Evolutionary conservation across 2,329 filamentous ascomycete genomes (phyloP).

Genomic region (Fusarium burgessii): DNA sequence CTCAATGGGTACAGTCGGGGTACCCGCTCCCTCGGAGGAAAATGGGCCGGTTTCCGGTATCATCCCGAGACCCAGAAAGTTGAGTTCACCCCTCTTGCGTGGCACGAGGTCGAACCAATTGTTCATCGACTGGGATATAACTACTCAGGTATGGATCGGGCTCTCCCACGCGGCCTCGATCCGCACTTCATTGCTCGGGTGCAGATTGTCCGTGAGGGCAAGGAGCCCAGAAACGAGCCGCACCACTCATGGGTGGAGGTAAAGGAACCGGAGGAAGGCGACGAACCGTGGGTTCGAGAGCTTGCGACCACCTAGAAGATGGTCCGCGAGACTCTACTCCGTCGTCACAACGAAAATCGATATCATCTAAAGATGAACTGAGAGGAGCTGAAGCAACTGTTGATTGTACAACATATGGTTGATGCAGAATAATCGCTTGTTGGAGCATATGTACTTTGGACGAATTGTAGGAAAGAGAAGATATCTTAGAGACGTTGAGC

Average conservation of each 20-base stretch:
- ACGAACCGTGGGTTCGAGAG: not conserved
- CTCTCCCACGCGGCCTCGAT: not conserved
- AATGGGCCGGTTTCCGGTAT: not conserved
- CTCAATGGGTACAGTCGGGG: not conserved
- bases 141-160: no score
- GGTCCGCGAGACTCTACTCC: not conserved
- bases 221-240: not conserved
- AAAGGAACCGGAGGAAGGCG: not conserved
- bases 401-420: no score
- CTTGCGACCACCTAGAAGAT: not conserved
- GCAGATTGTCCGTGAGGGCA: not conserved
- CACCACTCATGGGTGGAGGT: not conserved
- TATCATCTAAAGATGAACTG: not conserved
- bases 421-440: no score
- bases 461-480: no score
- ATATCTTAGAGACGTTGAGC: no score
- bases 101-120: not conserved
- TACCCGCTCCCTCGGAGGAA: not conserved
- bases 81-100: not conserved
- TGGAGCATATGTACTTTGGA: no score
- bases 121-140: not conserved
- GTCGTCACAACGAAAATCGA: not conserved
- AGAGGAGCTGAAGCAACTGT: not conserved
- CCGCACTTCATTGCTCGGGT: not conserved
- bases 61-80: accelerated